Conservation (phyloP, 495 filamentous ascomycete species). For the Trichoderma asperelloides region DNA sequence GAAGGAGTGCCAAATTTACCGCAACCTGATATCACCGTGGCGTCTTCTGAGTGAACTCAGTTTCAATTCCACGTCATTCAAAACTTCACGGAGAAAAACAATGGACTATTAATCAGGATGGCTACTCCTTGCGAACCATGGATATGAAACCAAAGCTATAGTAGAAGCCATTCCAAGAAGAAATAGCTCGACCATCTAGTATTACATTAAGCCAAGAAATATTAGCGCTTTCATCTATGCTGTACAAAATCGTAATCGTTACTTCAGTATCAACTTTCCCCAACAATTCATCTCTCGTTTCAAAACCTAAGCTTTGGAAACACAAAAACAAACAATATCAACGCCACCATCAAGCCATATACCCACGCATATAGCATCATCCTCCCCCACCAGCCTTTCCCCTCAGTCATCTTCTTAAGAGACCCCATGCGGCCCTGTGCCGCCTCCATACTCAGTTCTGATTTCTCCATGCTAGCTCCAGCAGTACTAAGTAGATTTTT, state of each 20-base stretch:
- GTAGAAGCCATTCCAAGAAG: not conserved
- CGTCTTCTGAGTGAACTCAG: not conserved
- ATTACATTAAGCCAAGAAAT: conserved; percentile 9
- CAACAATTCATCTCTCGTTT: not conserved
- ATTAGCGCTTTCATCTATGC: not conserved
- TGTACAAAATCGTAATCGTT: not conserved
- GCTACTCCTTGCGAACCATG: too few relatives aligned
- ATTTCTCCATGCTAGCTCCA: conserved; percentile 65
- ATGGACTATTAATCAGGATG: too few relatives aligned
- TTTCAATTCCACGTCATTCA: too few relatives aligned
- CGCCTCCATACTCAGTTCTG: conserved; percentile 60
- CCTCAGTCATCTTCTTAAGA: conserved; percentile 68
- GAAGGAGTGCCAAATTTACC: not conserved
- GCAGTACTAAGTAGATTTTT: conserved; percentile 60
- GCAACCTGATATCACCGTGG: not conserved
- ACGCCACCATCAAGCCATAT: conserved; percentile 63
- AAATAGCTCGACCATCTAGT: not conserved
- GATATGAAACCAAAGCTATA: too few relatives aligned
- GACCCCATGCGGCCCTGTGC: conserved; percentile 66
- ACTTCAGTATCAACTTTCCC: not conserved
- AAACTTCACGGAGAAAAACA: too few relatives aligned
- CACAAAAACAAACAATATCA: conserved; percentile 68
- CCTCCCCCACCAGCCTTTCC: conserved; percentile 77
- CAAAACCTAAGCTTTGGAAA: conserved; percentile 80
- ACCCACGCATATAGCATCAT: conserved; percentile 81